phyloP scores from a whole-genome alignment of 2,329 filamentous ascomycete genomes.

The Cryphonectria radicalis region DNA sequence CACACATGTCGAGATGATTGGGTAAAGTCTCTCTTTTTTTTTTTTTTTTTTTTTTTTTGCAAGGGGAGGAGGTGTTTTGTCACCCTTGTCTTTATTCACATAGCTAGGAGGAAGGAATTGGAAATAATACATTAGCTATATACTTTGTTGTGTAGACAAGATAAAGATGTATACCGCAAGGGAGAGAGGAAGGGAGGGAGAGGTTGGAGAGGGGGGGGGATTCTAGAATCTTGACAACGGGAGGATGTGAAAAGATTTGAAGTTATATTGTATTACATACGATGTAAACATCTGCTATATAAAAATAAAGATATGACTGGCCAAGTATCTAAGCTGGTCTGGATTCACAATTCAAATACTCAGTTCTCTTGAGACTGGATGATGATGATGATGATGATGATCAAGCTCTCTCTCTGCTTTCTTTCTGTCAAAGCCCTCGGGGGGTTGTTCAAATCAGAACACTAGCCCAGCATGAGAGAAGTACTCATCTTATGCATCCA shows the following conservation, averaged over 20 bases:
- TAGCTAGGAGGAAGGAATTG: background rate
- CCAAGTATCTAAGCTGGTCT: background rate
- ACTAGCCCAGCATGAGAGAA: no score
- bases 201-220: no score
- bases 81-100: background rate
- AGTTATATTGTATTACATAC: background rate
- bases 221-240: background rate
- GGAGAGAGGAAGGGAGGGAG: no score
- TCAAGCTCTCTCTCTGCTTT: no score
- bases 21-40: background rate
- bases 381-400: no score
- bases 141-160: background rate
- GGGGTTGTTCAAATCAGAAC: no score
- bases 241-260: background rate
- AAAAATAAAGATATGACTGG: background rate
- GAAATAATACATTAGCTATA: background rate
- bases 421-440: no score
- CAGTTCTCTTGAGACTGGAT: no score
- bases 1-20: constrained; percentile 6
- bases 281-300: background rate
- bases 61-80: background rate
- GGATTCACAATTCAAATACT: no score
- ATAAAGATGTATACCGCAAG: background rate
- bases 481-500: background rate
- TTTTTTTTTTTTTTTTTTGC: no score